Evolutionary conservation across 306 rosid species (phyloP).

Genomic region (Malus domestica): ASM211411v1 NC_041800.1:7311001-7311500

Average conservation of each 20-base stretch:
- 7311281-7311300: neutral
- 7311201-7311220: neutral
- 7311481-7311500: neutral
- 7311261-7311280: neutral
- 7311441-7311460: neutral
- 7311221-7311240: neutral
- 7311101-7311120: neutral
- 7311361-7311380: neutral
- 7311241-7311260: neutral
- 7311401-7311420: neutral
- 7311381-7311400: neutral
- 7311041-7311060: slow-evolving; percentile 59
- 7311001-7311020: slow-evolving; percentile 86
- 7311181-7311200: neutral
- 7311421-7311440: neutral
- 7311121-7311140: neutral
- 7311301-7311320: neutral
- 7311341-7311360: neutral
- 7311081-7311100: neutral
- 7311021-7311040: slow-evolving; percentile 92
- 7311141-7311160: too few relatives aligned
- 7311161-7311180: neutral
- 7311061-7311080: slow-evolving; percentile 2
- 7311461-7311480: neutral
- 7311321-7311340: neutral